phyloP scores from a whole-genome alignment of 31 red algal species.

The Bonnemaisonia californica region DNA sequence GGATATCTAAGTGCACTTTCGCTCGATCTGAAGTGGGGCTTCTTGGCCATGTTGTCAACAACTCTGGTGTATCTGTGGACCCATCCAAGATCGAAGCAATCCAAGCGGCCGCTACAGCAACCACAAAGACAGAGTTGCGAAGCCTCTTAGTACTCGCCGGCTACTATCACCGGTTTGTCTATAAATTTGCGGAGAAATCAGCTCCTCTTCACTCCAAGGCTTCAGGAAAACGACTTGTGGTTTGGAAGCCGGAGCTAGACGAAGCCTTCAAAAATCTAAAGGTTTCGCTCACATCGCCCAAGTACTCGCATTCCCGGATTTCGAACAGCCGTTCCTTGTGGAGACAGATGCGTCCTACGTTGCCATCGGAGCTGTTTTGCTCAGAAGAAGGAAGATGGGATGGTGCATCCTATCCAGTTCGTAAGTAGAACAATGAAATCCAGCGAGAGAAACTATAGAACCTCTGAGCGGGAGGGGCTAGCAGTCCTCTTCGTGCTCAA shows the following conservation, averaged over 20 bases:
- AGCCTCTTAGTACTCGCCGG: too few species aligned
- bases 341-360: constrained; percentile 11
- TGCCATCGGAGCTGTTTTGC: not conserved
- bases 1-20: not conserved
- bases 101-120: not conserved
- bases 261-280: not conserved
- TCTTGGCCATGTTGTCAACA: not conserved
- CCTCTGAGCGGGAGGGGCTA: not conserved
- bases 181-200: not conserved
- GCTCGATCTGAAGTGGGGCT: not conserved
- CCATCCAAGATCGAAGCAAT: not conserved
- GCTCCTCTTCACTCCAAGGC: too few species aligned
- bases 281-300: not conserved
- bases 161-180: constrained; percentile 13
- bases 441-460: not conserved
- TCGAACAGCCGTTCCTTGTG: constrained; percentile 5
- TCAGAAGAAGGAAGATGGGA: constrained; percentile 9
- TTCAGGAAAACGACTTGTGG: not conserved
- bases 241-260: not conserved
- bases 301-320: constrained; percentile 1
- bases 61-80: not conserved
- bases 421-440: constrained; percentile 7
- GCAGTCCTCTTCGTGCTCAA: too few species aligned
- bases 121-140: not conserved
- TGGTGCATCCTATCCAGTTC: too few species aligned